Conservation (phyloP, 2,329 filamentous ascomycete genomes). For the Passalora sequoiae region DNA sequence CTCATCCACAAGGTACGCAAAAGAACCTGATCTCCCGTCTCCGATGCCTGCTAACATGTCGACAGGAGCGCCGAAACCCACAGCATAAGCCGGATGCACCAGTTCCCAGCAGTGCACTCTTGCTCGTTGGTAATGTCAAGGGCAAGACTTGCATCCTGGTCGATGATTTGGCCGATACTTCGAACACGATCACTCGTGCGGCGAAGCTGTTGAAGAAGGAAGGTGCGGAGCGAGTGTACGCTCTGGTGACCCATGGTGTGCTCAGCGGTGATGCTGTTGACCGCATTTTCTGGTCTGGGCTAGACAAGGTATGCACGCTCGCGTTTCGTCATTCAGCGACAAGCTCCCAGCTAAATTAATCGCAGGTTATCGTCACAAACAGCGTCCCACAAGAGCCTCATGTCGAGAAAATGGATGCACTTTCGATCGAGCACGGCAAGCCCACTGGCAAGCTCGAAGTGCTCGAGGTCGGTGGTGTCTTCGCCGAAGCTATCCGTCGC, state of each 20-base stretch:
- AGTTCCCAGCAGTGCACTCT: slow-evolving; percentile 63
- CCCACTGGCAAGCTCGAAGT: slow-evolving; percentile 82
- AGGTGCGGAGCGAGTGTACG: slow-evolving; percentile 81
- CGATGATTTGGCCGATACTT: slow-evolving; percentile 92
- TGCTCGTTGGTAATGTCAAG: slow-evolving; percentile 82
- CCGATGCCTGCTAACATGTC: neutral
- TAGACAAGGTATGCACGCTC: slow-evolving; percentile 69
- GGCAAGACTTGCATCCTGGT: slow-evolving; percentile 82
- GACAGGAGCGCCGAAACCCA: slow-evolving; percentile 76
- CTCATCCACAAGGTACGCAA: slow-evolving; percentile 86
- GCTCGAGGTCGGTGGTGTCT: slow-evolving; percentile 80
- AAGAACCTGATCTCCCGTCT: neutral
- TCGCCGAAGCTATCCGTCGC: slow-evolving; percentile 88
- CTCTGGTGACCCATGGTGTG: slow-evolving; percentile 89
- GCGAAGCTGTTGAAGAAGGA: slow-evolving; percentile 96
- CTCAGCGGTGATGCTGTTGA: slow-evolving; percentile 92
- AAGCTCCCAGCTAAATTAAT: no score
- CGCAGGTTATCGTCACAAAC: slow-evolving; percentile 77
- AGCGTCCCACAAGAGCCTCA: slow-evolving; percentile 87
- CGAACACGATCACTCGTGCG: slow-evolving; percentile 92
- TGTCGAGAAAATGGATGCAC: slow-evolving; percentile 40
- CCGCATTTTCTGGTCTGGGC: slow-evolving; percentile 83
- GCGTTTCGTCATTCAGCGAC: no score
- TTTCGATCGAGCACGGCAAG: slow-evolving; percentile 32
- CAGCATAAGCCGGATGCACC: slow-evolving; percentile 34